Conservation (phyloP, 345 rosid species). For the Pistacia vera region DNA sequence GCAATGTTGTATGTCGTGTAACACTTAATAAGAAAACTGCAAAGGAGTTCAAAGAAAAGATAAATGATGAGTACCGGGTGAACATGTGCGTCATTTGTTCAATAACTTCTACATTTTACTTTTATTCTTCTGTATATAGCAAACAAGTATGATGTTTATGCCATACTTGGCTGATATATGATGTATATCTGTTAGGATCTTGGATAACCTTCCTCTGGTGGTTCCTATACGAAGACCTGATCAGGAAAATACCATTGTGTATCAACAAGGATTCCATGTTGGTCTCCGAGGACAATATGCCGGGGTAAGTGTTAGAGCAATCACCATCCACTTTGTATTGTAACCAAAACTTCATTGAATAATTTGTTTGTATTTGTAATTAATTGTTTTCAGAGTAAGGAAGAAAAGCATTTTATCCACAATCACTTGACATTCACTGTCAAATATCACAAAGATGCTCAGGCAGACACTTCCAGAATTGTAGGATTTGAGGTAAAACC, state of each 20-base stretch:
- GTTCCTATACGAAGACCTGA: slow-evolving; percentile 54
- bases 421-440: slow-evolving; percentile 80
- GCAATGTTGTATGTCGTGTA: slow-evolving; percentile 55
- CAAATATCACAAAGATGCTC: slow-evolving; percentile 69
- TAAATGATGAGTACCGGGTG: slow-evolving; percentile 80
- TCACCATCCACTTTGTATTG: slow-evolving; percentile 7
- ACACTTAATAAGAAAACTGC: slow-evolving; percentile 56
- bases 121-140: neutral
- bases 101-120: neutral
- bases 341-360: neutral
- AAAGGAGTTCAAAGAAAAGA: slow-evolving; percentile 78
- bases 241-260: slow-evolving; percentile 46
- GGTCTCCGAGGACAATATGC: slow-evolving; percentile 70
- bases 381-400: slow-evolving; percentile 60
- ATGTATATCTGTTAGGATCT: slow-evolving; percentile 46
- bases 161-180: slow-evolving; percentile 1
- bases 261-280: slow-evolving; percentile 67
- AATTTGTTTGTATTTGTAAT: neutral
- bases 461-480: slow-evolving; percentile 65
- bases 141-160: neutral
- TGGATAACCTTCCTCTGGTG: slow-evolving; percentile 82
- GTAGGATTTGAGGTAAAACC: slow-evolving; percentile 96
- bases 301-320: slow-evolving; percentile 45
- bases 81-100: slow-evolving; percentile 56
- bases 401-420: slow-evolving; percentile 80